Base-by-base conservation (phyloP, 305 asterid genomes). In the Fraxinus nigra region DNA sequence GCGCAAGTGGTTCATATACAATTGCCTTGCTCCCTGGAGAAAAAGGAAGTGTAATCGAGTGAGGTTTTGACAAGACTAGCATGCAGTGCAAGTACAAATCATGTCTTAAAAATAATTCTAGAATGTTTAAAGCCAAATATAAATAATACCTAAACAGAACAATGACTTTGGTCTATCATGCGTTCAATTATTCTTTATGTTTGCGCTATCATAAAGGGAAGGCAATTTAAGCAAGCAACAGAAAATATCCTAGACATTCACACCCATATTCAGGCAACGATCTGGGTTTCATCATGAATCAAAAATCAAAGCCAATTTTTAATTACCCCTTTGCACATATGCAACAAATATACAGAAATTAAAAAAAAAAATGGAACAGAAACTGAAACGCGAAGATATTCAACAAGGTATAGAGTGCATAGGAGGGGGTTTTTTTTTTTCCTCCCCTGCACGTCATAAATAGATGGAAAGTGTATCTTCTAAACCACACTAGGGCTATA, bases 21-120 rank as follows among this genome's bases (percentile, higher is more conserved):
- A 81, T 70, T 88, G 88, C 84, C 77, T 88, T 30, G 99, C 97
- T 67, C 99, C 99, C 99, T 94, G 90, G 76, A 56, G 81, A 80
- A 87, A 54, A 67, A 84, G 77, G 37, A 84, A 43, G 32, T 22
- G 33, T 22, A 84, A 61, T n/a, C 11, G 33, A 46, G 82, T 82
- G 18, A 84, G 46, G 63, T 79, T 6, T 18, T 61, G 32, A 7
- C 32, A 61, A 61, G 28, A 56, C 67, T 6, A n/a, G 28, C 28
- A 56, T 56, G 5, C 28, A 20, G 28, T 84, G 74, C 54, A 13
- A 7, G 72, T 63, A 22, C 14, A 73, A 76, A 83, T 24, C 48
- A 67, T 69, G 54, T 65, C 82, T 63, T 65, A 76, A 28, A 75
- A 56, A 76, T 35, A 48, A 67, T 75, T 40, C 22, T 32, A 70